Evolutionary conservation across 768 basidiomycete species (phyloP).

Genomic region (Pseudohyphozyma bogoriensis): DNA sequence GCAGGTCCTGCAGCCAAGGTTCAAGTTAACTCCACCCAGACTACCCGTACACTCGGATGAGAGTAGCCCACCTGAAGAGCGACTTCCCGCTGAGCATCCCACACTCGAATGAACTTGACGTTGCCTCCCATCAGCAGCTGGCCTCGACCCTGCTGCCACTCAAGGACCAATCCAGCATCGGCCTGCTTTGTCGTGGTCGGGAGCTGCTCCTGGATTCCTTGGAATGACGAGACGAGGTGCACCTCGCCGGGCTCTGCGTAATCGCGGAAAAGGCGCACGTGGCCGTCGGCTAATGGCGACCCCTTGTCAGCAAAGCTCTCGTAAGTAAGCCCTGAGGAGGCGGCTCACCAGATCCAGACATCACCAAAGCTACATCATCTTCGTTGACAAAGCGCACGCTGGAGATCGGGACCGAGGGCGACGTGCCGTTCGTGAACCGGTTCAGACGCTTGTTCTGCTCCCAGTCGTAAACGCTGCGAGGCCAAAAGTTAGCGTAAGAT

Average conservation of each 20-base stretch:
- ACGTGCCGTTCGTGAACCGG: slow-evolving; percentile 81
- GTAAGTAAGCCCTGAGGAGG: neutral
- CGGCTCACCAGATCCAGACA: slow-evolving; percentile 69
- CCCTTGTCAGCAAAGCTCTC: neutral
- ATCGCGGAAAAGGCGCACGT: slow-evolving; percentile 82
- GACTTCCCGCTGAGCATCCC: slow-evolving; percentile 89
- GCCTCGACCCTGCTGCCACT: slow-evolving; percentile 86
- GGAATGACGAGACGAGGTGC: slow-evolving; percentile 88
- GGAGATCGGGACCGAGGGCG: slow-evolving; percentile 55
- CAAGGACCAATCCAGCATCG: slow-evolving; percentile 72
- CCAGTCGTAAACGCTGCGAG: slow-evolving; percentile 85
- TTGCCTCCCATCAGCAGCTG: slow-evolving; percentile 84
- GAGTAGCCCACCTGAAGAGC: slow-evolving; percentile 52
- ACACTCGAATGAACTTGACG: slow-evolving; percentile 73
- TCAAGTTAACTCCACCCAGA: no score
- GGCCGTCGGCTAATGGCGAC: slow-evolving; percentile 62
- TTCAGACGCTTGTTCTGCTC: slow-evolving; percentile 63
- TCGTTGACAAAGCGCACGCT: slow-evolving; percentile 89
- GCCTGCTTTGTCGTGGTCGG: slow-evolving; percentile 50
- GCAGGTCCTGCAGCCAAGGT: slow-evolving; percentile 56
- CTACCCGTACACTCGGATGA: neutral
- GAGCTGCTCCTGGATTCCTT: slow-evolving; percentile 69
- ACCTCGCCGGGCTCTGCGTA: slow-evolving; percentile 70
- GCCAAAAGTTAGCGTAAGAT: neutral
- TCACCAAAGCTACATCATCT: slow-evolving; percentile 78